Percentiles rank a stretch among this genome's conserved stretches.
phyloP scores from a whole-genome alignment of 257 asterid species.

The Nicotiana otophora region DNA sequence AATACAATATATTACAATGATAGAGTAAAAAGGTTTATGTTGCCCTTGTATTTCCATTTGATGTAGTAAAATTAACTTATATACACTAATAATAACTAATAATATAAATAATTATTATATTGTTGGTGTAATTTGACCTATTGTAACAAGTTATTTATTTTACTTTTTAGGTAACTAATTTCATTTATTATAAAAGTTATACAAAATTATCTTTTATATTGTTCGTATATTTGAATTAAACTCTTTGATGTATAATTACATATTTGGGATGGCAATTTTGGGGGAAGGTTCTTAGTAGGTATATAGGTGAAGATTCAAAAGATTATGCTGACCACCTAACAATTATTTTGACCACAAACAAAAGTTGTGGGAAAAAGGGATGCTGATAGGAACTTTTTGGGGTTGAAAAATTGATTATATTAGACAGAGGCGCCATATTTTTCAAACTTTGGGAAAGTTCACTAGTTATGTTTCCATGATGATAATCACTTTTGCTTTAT shows the following conservation, averaged over 20 bases:
- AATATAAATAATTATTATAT: no score
- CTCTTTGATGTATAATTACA: neutral
- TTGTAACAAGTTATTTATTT: neutral
- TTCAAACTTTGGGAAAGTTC: slow-evolving; percentile 26
- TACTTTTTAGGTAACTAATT: neutral
- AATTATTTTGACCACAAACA: slow-evolving; percentile 16
- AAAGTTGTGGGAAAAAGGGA: neutral
- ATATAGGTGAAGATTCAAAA: slow-evolving; percentile 17
- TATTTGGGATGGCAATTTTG: neutral
- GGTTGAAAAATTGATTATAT: neutral
- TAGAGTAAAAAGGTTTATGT: no score
- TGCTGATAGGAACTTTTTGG: neutral
- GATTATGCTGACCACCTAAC: slow-evolving; percentile 25
- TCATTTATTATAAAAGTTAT: neutral
- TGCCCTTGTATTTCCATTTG: no score
- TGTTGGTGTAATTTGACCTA: no score
- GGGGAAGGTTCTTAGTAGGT: slow-evolving; percentile 21
- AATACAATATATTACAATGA: no score
- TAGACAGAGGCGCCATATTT: neutral
- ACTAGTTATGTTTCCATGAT: slow-evolving; percentile 12
- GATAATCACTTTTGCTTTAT: neutral
- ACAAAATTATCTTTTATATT: neutral
- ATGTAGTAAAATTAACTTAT: no score
- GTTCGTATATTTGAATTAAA: no score
- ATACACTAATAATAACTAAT: no score